Conservation (phyloP, 371 early-diverging fungal genomes). For the Dichotomocladium elegans region DNA sequence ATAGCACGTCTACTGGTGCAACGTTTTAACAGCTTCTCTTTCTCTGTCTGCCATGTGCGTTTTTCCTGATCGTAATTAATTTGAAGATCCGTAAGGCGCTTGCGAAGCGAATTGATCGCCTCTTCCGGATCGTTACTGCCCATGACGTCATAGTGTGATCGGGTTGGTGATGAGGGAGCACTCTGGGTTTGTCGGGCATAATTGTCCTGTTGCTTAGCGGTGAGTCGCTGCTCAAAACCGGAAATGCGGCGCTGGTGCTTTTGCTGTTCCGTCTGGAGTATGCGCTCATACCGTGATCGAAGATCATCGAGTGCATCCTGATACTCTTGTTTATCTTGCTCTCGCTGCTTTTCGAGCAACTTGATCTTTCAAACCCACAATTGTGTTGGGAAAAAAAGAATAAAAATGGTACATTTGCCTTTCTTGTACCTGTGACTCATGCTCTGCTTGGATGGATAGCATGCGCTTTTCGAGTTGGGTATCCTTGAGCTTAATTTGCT, state of each 20-base stretch:
- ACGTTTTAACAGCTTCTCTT: no score
- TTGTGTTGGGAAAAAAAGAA: background rate
- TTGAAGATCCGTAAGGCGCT: background rate
- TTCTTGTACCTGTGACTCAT: slow-evolving; percentile 16
- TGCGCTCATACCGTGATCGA: slow-evolving; percentile 14
- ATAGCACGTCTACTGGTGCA: no score
- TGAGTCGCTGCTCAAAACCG: slow-evolving; percentile 24
- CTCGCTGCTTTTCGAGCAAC: no score
- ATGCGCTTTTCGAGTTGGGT: slow-evolving; percentile 19
- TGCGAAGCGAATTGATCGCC: background rate
- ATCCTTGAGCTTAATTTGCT: slow-evolving; percentile 31
- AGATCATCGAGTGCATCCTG: slow-evolving; percentile 16
- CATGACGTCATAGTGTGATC: background rate
- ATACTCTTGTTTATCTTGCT: slow-evolving; percentile 11
- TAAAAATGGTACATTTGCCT: background rate
- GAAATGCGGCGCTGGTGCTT: slow-evolving; percentile 25
- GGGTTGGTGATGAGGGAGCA: background rate
- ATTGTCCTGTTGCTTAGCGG: slow-evolving; percentile 18
- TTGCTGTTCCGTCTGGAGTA: slow-evolving; percentile 23
- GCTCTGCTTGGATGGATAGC: slow-evolving; percentile 17
- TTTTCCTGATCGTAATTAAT: background rate
- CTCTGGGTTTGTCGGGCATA: background rate
- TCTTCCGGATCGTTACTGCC: background rate
- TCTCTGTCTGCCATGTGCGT: background rate
- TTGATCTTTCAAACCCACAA: background rate